A percentile compares a stretch with the other conserved stretches of the same genome.
These are phyloP conservation scores for Ustilago loliicola DNA, from an alignment of 1,284 basidiomycete species.

Conservation along the genomic window DNA sequence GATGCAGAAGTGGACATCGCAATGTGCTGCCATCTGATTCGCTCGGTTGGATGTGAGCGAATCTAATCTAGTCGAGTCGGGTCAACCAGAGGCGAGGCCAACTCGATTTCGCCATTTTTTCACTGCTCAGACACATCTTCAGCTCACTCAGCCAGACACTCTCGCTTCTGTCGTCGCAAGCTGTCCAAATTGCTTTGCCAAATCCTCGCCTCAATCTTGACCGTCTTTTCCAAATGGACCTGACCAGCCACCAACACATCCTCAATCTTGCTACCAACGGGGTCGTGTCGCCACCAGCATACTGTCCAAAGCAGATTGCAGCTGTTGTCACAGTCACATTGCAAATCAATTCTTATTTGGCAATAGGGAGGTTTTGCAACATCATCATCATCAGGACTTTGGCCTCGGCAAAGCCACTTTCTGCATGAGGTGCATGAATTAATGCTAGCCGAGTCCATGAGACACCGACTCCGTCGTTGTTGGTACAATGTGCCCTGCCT, in stretches of 20 bases:
- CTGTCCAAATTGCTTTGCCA: not conserved
- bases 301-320: not conserved
- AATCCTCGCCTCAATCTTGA: not conserved
- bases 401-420: no score
- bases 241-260: not conserved
- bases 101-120: constrained; percentile 10
- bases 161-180: not conserved
- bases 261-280: not conserved
- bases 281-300: not conserved
- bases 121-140: not conserved
- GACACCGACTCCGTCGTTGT: no score
- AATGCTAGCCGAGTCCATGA: no score
- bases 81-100: constrained; percentile 3
- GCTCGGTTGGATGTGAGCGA: constrained; percentile 11
- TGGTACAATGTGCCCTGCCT: no score
- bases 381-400: no score
- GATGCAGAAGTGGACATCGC: constrained; percentile 1
- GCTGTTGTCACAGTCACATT: not conserved
- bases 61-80: constrained; percentile 32
- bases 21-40: constrained; percentile 25
- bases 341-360: no score
- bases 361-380: no score
- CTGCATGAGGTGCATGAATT: no score
- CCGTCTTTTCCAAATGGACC: not conserved
- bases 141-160: not conserved